Evolutionary conservation across 1,139 yeast species (phyloP).

Genomic region (Kodamaea suecica): DNA sequence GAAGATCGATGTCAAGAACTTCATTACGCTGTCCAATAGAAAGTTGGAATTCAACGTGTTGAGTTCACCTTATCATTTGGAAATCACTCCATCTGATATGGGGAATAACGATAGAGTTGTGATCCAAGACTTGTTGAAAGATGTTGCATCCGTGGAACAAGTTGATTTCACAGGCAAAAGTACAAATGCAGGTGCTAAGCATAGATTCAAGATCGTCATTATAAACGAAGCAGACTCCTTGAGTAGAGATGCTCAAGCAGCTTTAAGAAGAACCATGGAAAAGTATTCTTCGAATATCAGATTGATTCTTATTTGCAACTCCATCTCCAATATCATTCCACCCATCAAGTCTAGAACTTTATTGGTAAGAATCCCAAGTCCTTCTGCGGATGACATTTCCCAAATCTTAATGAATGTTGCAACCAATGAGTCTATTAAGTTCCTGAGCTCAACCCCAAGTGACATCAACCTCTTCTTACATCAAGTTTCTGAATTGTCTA

Average conservation of each 20-base stretch:
- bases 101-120: conserved; percentile 94
- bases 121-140: conserved; percentile 89
- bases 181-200: conserved; percentile 39
- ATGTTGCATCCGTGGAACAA: conserved; percentile 92
- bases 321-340: conserved; percentile 86
- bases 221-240: conserved; percentile 93
- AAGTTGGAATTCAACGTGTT: conserved; percentile 89
- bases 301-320: conserved; percentile 77
- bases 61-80: conserved; percentile 85
- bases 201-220: conserved; percentile 84
- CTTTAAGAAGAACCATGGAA: conserved; percentile 96
- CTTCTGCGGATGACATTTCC: conserved; percentile 56
- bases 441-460: conserved; percentile 32
- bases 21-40: conserved; percentile 65
- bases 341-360: conserved; percentile 94
- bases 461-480: conserved; percentile 42
- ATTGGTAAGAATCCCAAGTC: conserved; percentile 82
- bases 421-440: conserved; percentile 51
- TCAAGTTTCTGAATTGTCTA: conserved; percentile 53
- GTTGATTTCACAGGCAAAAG: conserved; percentile 61
- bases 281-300: conserved; percentile 88
- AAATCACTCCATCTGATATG: conserved; percentile 95
- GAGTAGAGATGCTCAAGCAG: conserved; percentile 96
- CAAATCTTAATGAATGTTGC: conserved; percentile 55
- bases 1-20: conserved; percentile 86